Conservation (phyloP, 148 eudicot genomes). For the Agrostemma githago region DNA sequence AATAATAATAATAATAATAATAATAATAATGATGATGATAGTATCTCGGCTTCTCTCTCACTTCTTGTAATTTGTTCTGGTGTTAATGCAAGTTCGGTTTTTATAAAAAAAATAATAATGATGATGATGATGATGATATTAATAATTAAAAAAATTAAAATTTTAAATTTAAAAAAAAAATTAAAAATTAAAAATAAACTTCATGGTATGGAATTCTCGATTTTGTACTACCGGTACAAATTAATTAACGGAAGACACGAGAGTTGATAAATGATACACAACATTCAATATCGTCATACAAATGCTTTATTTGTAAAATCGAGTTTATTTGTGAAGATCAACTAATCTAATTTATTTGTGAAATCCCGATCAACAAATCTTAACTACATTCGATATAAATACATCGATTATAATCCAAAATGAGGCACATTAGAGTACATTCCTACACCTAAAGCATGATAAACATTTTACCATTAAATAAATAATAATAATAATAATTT, state of each 20-base stretch:
- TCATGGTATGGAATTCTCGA: neutral
- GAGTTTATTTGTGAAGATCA: neutral
- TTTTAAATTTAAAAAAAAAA: too few species aligned
- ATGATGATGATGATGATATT: too few species aligned
- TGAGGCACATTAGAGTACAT: neutral
- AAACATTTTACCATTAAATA: neutral
- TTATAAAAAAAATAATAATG: too few species aligned
- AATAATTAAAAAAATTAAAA: too few species aligned
- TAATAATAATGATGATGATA: too few species aligned
- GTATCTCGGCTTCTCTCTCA: too few species aligned
- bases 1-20: too few species aligned
- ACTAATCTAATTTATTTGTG: neutral
- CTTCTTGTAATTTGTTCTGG: too few species aligned
- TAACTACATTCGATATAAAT: neutral
- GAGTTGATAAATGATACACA: neutral
- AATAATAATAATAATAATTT: too few species aligned
- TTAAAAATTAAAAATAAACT: too few species aligned
- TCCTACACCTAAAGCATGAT: slow-evolving; percentile 4
- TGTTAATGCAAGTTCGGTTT: too few species aligned
- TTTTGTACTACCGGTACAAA: neutral
- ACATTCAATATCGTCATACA: neutral
- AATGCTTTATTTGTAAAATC: neutral
- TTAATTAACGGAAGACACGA: slow-evolving; percentile 2
- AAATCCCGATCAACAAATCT: neutral
- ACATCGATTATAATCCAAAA: slow-evolving; percentile 10